Conservation (phyloP, 1,284 basidiomycete genomes). For the Austropuccinia psidii region DNA sequence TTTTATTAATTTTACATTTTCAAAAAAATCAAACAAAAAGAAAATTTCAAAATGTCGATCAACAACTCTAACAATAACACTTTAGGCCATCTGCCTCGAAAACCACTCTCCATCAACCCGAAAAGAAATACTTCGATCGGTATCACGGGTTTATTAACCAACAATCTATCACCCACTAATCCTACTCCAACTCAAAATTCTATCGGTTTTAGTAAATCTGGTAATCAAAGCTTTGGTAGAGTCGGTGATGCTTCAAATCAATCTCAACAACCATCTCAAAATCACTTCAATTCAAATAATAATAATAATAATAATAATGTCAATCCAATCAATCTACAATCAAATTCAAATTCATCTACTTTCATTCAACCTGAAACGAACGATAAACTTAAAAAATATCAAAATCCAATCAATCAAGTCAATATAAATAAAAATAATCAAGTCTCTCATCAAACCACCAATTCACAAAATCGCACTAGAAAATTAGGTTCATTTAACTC, state of each 20-base stretch:
- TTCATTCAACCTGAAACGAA: background rate
- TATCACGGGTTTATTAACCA: background rate
- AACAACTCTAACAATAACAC: background rate
- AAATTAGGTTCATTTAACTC: constrained; percentile 33
- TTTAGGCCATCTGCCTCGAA: background rate
- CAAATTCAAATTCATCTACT: background rate
- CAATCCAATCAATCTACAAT: background rate
- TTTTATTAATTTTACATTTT: too few species aligned
- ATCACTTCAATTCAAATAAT: background rate
- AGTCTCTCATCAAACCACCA: background rate
- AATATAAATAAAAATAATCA: background rate
- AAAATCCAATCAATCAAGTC: background rate
- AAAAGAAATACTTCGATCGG: background rate
- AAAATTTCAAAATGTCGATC: background rate
- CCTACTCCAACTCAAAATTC: background rate
- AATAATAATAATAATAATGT: background rate
- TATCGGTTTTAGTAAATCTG: constrained; percentile 7
- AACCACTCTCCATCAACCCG: background rate
- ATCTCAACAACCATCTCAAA: background rate
- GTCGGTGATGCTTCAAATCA: constrained; percentile 4
- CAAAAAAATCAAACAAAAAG: too few species aligned
- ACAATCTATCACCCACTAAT: background rate
- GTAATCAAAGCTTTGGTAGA: constrained; percentile 2
- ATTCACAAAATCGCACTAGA: background rate
- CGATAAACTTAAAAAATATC: background rate